phyloP scores from a whole-genome alignment of 2,329 filamentous ascomycete species.

The Truncatella angustata region DNA sequence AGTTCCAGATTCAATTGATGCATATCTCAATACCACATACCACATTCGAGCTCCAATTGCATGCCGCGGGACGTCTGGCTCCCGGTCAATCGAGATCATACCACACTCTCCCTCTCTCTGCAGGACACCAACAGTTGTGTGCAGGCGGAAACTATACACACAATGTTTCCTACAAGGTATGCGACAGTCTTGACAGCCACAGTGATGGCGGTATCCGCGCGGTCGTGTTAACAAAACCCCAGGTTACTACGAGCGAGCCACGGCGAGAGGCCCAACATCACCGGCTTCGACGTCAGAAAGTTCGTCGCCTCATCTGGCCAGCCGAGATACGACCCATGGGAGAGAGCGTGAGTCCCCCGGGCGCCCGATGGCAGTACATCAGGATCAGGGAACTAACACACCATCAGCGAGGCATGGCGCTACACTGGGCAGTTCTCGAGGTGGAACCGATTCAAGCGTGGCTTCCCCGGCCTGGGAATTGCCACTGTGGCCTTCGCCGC shows the following conservation, averaged over 20 bases:
- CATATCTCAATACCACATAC: too few relatives aligned
- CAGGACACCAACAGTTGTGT: slow-evolving; percentile 7
- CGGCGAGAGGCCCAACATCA: slow-evolving; percentile 69
- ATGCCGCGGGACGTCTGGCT: slow-evolving; percentile 1
- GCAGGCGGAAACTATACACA: slow-evolving; percentile 12
- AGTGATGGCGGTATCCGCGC: too few relatives aligned
- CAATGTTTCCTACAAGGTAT: slow-evolving; percentile 36
- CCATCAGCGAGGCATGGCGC: slow-evolving; percentile 86
- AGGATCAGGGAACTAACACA: neutral
- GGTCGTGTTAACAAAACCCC: neutral
- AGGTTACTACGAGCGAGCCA: slow-evolving; percentile 52
- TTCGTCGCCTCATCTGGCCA: slow-evolving; percentile 69
- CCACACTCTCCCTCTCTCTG: slow-evolving; percentile 5
- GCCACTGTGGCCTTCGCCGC: slow-evolving; percentile 85
- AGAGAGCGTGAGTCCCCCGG: slow-evolving; percentile 55
- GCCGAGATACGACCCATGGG: slow-evolving; percentile 65
- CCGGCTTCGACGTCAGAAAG: slow-evolving; percentile 86
- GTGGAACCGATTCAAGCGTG: slow-evolving; percentile 82
- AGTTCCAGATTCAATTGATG: slow-evolving; percentile 10
- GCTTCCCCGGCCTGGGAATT: slow-evolving; percentile 89
- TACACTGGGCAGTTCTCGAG: slow-evolving; percentile 87
- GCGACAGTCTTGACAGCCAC: neutral
- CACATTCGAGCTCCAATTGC: neutral
- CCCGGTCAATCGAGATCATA: slow-evolving; percentile 13
- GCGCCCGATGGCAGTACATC: too few relatives aligned